Evolutionary conservation across 2,329 filamentous ascomycete species (phyloP).

Genomic region (Penicillium rolfsii): DNA sequence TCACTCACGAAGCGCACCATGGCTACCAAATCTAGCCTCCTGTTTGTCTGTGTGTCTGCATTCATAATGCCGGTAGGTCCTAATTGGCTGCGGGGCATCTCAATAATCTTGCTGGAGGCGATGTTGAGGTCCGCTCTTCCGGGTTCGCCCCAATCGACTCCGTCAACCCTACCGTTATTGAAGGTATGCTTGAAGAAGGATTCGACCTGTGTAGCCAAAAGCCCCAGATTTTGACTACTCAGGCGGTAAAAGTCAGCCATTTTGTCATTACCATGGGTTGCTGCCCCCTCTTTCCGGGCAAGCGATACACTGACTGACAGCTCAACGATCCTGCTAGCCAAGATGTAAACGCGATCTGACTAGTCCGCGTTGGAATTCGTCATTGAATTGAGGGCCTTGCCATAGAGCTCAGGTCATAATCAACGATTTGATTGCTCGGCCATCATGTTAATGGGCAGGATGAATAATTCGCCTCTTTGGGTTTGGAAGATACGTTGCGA

Average conservation of each 20-base stretch:
- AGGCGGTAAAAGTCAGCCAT: conserved; percentile 30
- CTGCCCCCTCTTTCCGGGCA: conserved; percentile 34
- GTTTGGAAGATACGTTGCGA: neutral
- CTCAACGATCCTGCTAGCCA: conserved; percentile 33
- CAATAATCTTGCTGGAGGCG: conserved; percentile 23
- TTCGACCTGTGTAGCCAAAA: conserved; percentile 29
- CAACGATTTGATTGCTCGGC: conserved; percentile 1
- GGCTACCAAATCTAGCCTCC: conserved; percentile 27
- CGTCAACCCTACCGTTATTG: conserved; percentile 29
- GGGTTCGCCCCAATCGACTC: conserved; percentile 33
- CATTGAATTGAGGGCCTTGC: conserved; percentile 25
- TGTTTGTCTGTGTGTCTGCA: conserved; percentile 36
- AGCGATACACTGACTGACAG: conserved; percentile 34
- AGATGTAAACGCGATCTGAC: conserved; percentile 27
- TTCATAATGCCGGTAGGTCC: conserved; percentile 35
- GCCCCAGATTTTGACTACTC: conserved; percentile 31
- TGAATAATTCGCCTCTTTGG: too few species aligned
- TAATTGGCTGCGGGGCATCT: conserved; percentile 34
- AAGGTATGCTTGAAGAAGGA: conserved; percentile 35
- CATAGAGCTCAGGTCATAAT: conserved; percentile 13
- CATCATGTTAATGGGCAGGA: neutral
- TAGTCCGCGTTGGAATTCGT: conserved; percentile 31
- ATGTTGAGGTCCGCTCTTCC: conserved; percentile 31
- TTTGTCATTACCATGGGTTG: conserved; percentile 37
- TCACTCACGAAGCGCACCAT: conserved; percentile 16